Percentiles rank a stretch among this genome's conserved stretches.
Evolutionary conservation across 495 filamentous ascomycete species (phyloP).

Genomic region (Penicillium arizonense): DNA sequence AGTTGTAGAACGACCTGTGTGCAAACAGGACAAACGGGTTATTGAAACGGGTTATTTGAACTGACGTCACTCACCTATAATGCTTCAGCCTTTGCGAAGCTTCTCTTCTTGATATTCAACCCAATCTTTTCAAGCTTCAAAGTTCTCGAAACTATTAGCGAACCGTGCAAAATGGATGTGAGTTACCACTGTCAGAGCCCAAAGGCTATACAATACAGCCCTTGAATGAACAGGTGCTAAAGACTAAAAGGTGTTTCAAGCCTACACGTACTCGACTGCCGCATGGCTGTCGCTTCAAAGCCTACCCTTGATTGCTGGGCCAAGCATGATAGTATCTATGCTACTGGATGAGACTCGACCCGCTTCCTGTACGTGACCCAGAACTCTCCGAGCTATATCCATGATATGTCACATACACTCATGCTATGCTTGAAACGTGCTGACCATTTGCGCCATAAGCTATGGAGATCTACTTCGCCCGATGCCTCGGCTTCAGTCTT

Average conservation of each 20-base stretch:
- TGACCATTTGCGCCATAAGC: conserved; percentile 28
- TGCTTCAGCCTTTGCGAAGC: conserved; percentile 3
- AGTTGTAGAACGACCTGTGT: not conserved
- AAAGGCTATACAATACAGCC: not conserved
- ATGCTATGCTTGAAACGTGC: not conserved
- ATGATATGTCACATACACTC: too few species aligned
- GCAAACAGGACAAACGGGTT: conserved; percentile 4
- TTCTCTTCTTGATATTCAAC: not conserved
- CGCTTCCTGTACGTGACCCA: conserved; percentile 47
- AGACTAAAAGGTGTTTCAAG: conserved; percentile 55
- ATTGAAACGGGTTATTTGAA: too few species aligned
- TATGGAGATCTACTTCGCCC: conserved; percentile 74
- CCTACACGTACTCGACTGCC: conserved; percentile 64
- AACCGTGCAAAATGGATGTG: conserved; percentile 16
- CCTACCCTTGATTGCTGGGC: conserved; percentile 59
- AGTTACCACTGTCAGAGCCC: not conserved
- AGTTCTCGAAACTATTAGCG: not conserved
- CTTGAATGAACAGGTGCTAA: not conserved
- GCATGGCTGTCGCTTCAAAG: conserved; percentile 69
- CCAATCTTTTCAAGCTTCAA: too few species aligned
- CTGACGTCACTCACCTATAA: conserved; percentile 4
- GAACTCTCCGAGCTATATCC: not conserved
- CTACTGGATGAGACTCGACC: conserved; percentile 58
- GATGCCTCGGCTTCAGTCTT: conserved; percentile 64
- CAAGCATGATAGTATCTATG: conserved; percentile 62